These are phyloP conservation scores for Blastomyces parvus DNA, from an alignment of 2,329 filamentous ascomycete species.

Conservation along the genomic window DNA sequence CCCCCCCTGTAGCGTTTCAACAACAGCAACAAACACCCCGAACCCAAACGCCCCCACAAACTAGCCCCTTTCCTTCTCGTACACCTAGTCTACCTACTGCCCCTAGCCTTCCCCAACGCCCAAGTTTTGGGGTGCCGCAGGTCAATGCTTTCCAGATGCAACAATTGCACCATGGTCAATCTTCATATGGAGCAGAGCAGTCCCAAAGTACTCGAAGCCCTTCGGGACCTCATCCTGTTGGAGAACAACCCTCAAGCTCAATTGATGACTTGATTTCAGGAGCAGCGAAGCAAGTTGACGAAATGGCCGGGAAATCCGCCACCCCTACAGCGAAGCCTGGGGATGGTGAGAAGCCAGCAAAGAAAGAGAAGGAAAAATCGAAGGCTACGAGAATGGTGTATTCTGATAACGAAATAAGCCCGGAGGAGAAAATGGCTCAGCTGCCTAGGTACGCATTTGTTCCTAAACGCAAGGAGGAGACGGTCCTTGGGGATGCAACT, in stretches of 20 bases:
- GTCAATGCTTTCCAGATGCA: conserved; percentile 48
- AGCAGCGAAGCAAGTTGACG: conserved; percentile 38
- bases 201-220: conserved; percentile 19
- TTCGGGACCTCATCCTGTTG: conserved; percentile 24
- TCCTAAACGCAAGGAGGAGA: conserved; percentile 37
- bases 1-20: conserved; percentile 34
- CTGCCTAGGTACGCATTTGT: conserved; percentile 65
- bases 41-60: conserved; percentile 37
- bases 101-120: conserved; percentile 52
- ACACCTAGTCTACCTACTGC: conserved; percentile 47
- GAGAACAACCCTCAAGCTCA: conserved; percentile 32
- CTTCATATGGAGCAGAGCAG: conserved; percentile 14
- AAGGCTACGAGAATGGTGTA: conserved; percentile 66
- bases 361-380: conserved; percentile 56
- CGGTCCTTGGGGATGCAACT: conserved; percentile 28
- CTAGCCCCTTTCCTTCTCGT: conserved; percentile 29
- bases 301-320: conserved; percentile 25
- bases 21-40: conserved; percentile 34
- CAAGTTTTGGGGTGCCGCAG: conserved; percentile 46
- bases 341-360: conserved; percentile 49
- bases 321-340: conserved; percentile 31
- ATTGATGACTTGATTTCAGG: conserved; percentile 45
- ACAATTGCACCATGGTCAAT: conserved; percentile 46
- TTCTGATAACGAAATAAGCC: conserved; percentile 66
- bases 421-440: conserved; percentile 80